Conservation (phyloP, 805 yeast genomes). For the Nakazawaea siamensis region DNA sequence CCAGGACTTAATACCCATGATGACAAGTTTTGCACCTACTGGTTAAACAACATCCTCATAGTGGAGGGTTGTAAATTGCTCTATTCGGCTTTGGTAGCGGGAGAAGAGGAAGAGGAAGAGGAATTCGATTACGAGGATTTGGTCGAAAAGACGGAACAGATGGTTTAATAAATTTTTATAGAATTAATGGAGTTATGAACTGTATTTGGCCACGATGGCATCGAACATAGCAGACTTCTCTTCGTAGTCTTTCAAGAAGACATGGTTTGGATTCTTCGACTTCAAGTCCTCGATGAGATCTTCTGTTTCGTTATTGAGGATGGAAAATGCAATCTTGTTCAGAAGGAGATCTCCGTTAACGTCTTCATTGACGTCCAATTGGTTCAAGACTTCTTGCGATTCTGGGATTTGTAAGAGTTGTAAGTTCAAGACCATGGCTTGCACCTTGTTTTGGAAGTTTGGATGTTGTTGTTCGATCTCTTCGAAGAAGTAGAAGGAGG, state of each 20-base stretch:
- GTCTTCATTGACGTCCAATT: conserved; percentile 21
- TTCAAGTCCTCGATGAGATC: conserved; percentile 38
- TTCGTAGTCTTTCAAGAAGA: conserved; percentile 45
- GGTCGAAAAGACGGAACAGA: neutral
- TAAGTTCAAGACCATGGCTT: conserved; percentile 67
- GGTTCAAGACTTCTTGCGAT: conserved; percentile 56
- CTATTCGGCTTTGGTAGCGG: neutral
- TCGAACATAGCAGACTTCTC: conserved; percentile 63
- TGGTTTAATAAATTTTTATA: neutral
- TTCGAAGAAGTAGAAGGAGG: conserved; percentile 62
- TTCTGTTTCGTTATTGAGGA: conserved; percentile 30
- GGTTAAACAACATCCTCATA: conserved; percentile 3
- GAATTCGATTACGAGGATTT: neutral
- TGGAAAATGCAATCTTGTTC: conserved; percentile 55
- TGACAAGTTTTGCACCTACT: neutral
- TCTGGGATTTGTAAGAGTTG: conserved; percentile 78
- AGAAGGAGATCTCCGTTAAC: conserved; percentile 43
- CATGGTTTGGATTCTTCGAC: conserved; percentile 45
- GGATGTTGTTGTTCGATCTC: conserved; percentile 60
- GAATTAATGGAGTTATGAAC: neutral
- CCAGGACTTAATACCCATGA: neutral
- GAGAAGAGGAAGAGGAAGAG: neutral
- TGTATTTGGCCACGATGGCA: conserved; percentile 55
- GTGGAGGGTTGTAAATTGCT: conserved; percentile 1
- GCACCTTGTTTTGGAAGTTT: conserved; percentile 43